Conservation (phyloP, 2,329 filamentous ascomycete genomes). For the Aspergillus eucalypticola region DNA sequence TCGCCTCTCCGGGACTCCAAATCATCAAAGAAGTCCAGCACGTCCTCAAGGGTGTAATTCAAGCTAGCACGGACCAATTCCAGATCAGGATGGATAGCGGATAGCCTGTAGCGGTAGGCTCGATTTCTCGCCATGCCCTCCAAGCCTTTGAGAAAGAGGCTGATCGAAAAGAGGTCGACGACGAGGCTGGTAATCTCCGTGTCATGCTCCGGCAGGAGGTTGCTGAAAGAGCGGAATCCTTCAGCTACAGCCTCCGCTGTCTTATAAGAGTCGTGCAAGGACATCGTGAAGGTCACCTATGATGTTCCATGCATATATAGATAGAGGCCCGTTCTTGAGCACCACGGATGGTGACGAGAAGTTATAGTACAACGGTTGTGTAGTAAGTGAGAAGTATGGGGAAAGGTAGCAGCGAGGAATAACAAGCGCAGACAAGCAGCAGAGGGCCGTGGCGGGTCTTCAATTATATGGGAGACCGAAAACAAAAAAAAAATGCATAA, state of each 20-base stretch:
- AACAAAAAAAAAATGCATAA: not conserved
- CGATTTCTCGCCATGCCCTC: conserved; percentile 46
- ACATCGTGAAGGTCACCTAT: conserved; percentile 33
- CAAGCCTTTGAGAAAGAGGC: conserved; percentile 51
- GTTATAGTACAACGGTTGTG: not conserved
- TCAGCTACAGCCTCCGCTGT: conserved; percentile 56
- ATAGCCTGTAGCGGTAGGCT: conserved; percentile 40
- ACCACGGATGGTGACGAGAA: not conserved
- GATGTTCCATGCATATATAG: conserved; percentile 15
- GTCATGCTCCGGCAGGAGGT: conserved; percentile 52
- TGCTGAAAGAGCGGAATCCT: conserved; percentile 52
- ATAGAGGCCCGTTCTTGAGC: not conserved
- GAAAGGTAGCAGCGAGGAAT: not conserved
- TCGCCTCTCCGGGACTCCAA: conserved; percentile 32
- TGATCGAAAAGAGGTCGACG: conserved; percentile 57
- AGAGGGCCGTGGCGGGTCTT: not conserved
- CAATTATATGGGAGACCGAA: conserved; percentile 1
- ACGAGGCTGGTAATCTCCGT: conserved; percentile 57
- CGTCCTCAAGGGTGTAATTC: conserved; percentile 53
- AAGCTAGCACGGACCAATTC: conserved; percentile 52
- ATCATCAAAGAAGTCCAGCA: conserved; percentile 48
- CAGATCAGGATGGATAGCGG: conserved; percentile 49
- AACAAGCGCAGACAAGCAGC: not conserved
- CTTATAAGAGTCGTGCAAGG: conserved; percentile 46
- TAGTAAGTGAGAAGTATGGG: not conserved